These are phyloP conservation scores for Begonia loranthoides DNA, from an alignment of 306 rosid species.

Conservation along the genomic window DNA sequence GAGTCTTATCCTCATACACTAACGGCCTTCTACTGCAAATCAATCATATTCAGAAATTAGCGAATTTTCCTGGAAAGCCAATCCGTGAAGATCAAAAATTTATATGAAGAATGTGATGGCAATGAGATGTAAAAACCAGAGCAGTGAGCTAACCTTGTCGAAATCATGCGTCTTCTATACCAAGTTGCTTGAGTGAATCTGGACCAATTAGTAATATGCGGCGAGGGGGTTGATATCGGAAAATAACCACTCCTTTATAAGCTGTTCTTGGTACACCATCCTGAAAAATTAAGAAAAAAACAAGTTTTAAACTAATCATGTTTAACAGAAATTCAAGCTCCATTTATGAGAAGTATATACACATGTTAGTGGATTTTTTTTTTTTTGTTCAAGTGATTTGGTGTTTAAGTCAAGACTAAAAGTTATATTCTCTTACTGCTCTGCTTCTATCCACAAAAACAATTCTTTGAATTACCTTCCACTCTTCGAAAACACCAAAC, in stretches of 20 bases:
- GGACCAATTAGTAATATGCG: conserved; percentile 69
- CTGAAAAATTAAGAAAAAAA: conserved; percentile 29
- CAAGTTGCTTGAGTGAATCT: conserved; percentile 54
- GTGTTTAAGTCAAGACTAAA: too few relatives aligned
- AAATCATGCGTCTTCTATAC: conserved; percentile 35
- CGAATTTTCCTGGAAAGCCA: too few relatives aligned
- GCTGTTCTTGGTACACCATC: conserved; percentile 95
- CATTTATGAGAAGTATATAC: background rate
- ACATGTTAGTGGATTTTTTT: background rate
- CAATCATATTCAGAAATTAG: too few relatives aligned
- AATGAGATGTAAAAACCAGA: too few relatives aligned
- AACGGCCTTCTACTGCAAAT: too few relatives aligned
- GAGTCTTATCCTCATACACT: too few relatives aligned
- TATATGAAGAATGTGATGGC: too few relatives aligned
- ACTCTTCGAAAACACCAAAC: conserved; percentile 87
- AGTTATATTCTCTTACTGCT: too few relatives aligned
- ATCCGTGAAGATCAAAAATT: too few relatives aligned
- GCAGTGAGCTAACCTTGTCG: conserved; percentile 15
- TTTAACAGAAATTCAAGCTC: too few relatives aligned
- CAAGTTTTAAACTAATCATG: background rate
- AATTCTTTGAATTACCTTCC: conserved; percentile 47
- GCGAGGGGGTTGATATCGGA: conserved; percentile 48
- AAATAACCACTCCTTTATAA: conserved; percentile 82
- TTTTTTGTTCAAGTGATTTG: too few relatives aligned
- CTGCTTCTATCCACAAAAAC: background rate